Conservation (phyloP, 352 stramenopile species). For the Elongisporangium anandrum region DNA sequence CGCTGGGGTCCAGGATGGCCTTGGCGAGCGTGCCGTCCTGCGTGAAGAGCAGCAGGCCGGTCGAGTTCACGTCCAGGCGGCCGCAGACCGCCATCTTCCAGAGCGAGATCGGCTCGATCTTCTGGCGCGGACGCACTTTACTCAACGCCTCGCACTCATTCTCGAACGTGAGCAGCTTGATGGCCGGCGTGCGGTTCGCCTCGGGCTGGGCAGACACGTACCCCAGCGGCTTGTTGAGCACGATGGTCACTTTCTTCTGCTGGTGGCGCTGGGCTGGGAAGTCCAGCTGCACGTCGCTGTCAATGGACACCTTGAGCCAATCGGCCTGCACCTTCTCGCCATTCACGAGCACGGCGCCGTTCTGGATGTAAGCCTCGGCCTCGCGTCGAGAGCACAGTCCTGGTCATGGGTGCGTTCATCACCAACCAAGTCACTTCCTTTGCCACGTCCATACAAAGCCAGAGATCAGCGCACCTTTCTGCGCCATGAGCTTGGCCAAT, state of each 20-base stretch:
- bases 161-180: slow-evolving; percentile 69
- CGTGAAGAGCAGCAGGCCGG: slow-evolving; percentile 74
- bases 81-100: slow-evolving; percentile 83
- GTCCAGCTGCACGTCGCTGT: slow-evolving; percentile 57
- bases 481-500: slow-evolving; percentile 78
- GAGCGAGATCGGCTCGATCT: slow-evolving; percentile 49
- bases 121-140: slow-evolving; percentile 27
- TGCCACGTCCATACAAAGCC: not conserved
- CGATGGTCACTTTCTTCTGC: slow-evolving; percentile 70
- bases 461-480: slow-evolving; percentile 19
- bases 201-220: slow-evolving; percentile 79
- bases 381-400: slow-evolving; percentile 78
- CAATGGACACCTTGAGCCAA: slow-evolving; percentile 61
- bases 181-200: slow-evolving; percentile 50
- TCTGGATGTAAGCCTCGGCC: slow-evolving; percentile 78
- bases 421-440: not conserved
- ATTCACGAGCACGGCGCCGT: slow-evolving; percentile 68
- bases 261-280: slow-evolving; percentile 67
- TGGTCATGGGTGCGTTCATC: slow-evolving; percentile 4
- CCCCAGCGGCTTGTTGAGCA: slow-evolving; percentile 84
- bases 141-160: slow-evolving; percentile 76
- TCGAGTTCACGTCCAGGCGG: slow-evolving; percentile 82
- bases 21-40: slow-evolving; percentile 79
- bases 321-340: slow-evolving; percentile 54
- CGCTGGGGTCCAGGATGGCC: slow-evolving; percentile 65